Conservation (phyloP, 2,329 filamentous ascomycete species). For the Pestalotiopsis sp. region DNA sequence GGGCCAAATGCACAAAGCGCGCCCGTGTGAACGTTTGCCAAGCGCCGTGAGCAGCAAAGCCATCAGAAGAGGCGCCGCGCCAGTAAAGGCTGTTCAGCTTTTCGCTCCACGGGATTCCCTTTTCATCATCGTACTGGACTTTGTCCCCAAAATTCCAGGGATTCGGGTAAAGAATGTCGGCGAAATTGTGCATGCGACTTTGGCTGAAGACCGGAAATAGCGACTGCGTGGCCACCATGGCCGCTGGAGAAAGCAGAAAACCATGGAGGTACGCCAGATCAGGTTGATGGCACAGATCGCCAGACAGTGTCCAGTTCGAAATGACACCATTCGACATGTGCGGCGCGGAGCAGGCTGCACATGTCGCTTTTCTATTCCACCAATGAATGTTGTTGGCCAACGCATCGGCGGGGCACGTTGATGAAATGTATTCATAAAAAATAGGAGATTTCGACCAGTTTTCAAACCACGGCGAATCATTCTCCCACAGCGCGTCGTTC, state of each 20-base stretch:
- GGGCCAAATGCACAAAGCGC: constrained; percentile 56
- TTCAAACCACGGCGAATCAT: constrained; percentile 24
- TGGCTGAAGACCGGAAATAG: constrained; percentile 58
- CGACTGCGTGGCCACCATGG: constrained; percentile 41
- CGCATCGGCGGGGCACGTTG: constrained; percentile 46
- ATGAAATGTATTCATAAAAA: constrained; percentile 36
- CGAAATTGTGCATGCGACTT: constrained; percentile 53
- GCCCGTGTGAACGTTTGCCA: constrained; percentile 62
- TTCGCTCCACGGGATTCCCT: constrained; percentile 44
- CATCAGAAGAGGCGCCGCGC: constrained; percentile 54
- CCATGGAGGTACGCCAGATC: constrained; percentile 50
- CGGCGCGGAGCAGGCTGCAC: constrained; percentile 33
- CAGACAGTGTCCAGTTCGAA: constrained; percentile 38
- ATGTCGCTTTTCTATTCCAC: constrained; percentile 38
- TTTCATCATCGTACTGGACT: constrained; percentile 36
- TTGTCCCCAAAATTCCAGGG: constrained; percentile 40
- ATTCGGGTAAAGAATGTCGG: constrained; percentile 48
- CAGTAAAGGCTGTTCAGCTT: constrained; percentile 53
- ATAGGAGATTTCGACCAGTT: constrained; percentile 29
- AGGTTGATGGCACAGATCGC: constrained; percentile 52
- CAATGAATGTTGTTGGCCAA: constrained; percentile 39
- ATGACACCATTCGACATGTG: constrained; percentile 41
- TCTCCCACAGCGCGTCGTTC: constrained; percentile 23
- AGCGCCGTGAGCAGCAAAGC: constrained; percentile 45
- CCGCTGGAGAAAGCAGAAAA: constrained; percentile 47